Conservation (phyloP, 148 eudicot species). For the Dysphania ambrosioides region DNA sequence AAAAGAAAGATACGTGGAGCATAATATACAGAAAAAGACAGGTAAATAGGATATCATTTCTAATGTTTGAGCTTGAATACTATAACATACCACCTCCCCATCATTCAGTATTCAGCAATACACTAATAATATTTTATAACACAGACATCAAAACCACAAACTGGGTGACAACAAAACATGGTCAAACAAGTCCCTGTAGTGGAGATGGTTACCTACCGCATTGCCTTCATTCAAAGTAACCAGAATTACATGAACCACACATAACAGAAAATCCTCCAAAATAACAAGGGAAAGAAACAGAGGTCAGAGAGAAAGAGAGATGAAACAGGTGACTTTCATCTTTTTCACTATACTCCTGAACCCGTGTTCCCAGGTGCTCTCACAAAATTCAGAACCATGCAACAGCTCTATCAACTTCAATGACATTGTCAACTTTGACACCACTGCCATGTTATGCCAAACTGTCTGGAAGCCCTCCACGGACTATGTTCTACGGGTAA, state of each 20-base stretch:
- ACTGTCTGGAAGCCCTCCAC: constrained; percentile 44
- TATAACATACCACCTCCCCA: constrained; percentile 17
- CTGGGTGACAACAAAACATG: constrained; percentile 23
- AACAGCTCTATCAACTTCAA: constrained; percentile 31
- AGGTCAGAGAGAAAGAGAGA: constrained; percentile 13
- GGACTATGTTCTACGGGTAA: constrained; percentile 65
- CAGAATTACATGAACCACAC: background rate
- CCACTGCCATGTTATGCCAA: constrained; percentile 51
- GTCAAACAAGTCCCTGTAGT: constrained; percentile 20
- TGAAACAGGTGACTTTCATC: constrained; percentile 32
- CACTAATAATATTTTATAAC: constrained; percentile 5
- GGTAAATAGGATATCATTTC: constrained; percentile 7
- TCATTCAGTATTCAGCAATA: constrained; percentile 11
- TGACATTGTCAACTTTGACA: constrained; percentile 37
- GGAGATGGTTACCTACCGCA: constrained; percentile 29
- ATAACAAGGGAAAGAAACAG: constrained; percentile 19
- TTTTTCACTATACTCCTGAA: constrained; percentile 27
- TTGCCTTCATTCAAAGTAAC: constrained; percentile 29
- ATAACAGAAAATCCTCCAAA: constrained; percentile 6
- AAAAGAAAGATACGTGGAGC: background rate
- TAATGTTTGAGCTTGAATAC: constrained; percentile 10
- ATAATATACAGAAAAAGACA: constrained; percentile 10
- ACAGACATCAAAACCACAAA: constrained; percentile 19
- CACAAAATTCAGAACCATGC: constrained; percentile 61
- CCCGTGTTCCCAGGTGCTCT: constrained; percentile 28